These are phyloP conservation scores for Wakefieldia striispora DNA, from an alignment of 768 basidiomycete species.

Conservation along the genomic window DNA sequence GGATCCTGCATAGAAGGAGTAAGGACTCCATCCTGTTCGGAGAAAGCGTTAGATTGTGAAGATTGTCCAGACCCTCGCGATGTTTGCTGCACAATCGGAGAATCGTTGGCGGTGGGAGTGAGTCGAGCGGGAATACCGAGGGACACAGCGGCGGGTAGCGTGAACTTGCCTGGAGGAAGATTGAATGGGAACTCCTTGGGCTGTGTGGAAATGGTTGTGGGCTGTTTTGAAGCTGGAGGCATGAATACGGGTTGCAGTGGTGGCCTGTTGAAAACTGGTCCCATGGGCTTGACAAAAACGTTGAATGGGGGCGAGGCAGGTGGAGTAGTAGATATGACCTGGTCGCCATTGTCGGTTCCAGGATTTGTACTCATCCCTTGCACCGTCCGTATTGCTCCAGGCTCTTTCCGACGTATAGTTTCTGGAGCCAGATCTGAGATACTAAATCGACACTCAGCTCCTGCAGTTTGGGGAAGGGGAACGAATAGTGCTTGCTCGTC, in stretches of 20 bases:
- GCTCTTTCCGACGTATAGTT: constrained; percentile 22
- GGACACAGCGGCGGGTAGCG: constrained; percentile 44
- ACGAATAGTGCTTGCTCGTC: not conserved
- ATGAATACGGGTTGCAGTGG: constrained; percentile 29
- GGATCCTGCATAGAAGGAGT: constrained; percentile 60
- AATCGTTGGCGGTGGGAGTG: constrained; percentile 24
- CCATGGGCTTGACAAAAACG: constrained; percentile 35
- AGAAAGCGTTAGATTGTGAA: constrained; percentile 50
- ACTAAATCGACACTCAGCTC: constrained; percentile 43
- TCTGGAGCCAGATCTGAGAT: constrained; percentile 58
- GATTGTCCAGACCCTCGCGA: constrained; percentile 48
- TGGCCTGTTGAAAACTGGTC: constrained; percentile 61
- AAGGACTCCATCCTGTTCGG: constrained; percentile 43
- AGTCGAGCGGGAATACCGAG: constrained; percentile 42
- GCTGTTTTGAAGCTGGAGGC: constrained; percentile 21
- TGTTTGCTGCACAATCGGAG: constrained; percentile 23
- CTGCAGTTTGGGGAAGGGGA: constrained; percentile 1
- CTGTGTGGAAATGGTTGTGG: constrained; percentile 1
- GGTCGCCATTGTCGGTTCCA: constrained; percentile 13
- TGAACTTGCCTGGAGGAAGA: constrained; percentile 38
- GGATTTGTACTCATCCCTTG: constrained; percentile 3
- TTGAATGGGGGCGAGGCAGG: constrained; percentile 51
- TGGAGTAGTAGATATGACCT: constrained; percentile 55
- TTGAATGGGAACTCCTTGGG: constrained; percentile 35
- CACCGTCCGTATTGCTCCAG: constrained; percentile 21